Conservation (phyloP, 352 stramenopile species). For the Pythium sukuiense region DNA sequence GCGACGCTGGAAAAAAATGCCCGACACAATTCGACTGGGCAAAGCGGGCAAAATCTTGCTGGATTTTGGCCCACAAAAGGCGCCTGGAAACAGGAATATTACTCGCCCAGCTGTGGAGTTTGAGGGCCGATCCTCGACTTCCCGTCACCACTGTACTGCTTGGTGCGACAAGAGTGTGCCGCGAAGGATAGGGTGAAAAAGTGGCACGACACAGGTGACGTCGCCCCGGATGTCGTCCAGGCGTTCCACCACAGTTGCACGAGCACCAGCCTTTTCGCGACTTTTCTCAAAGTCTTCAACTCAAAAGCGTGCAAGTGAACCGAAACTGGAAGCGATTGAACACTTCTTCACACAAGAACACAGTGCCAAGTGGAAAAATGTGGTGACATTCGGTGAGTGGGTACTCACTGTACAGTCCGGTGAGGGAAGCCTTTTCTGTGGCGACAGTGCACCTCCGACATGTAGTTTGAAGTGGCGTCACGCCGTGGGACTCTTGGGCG, state of each 20-base stretch:
- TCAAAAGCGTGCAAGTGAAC: too few species aligned
- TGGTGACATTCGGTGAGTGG: neutral
- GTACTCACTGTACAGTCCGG: neutral
- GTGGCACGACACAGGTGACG: constrained; percentile 4
- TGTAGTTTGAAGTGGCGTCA: constrained; percentile 6
- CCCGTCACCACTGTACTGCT: neutral
- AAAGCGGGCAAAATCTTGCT: neutral
- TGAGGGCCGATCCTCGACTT: neutral
- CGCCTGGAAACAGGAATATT: neutral
- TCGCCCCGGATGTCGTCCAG: neutral
- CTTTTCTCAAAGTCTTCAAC: neutral
- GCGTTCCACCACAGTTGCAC: neutral
- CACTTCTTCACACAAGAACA: constrained; percentile 1
- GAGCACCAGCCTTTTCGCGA: neutral
- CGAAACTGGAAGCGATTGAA: neutral
- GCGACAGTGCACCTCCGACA: neutral
- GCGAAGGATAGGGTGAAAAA: neutral
- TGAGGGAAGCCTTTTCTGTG: neutral
- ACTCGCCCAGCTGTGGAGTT: neutral
- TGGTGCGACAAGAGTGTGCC: constrained; percentile 1
- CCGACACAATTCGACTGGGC: neutral
- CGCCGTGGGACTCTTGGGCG: neutral
- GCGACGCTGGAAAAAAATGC: neutral
- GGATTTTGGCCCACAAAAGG: neutral
- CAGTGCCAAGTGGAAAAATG: neutral